Evolutionary conservation across 176 grass and related monocot genomes (phyloP).

Genomic region (Ensete ventricosum): DNA sequence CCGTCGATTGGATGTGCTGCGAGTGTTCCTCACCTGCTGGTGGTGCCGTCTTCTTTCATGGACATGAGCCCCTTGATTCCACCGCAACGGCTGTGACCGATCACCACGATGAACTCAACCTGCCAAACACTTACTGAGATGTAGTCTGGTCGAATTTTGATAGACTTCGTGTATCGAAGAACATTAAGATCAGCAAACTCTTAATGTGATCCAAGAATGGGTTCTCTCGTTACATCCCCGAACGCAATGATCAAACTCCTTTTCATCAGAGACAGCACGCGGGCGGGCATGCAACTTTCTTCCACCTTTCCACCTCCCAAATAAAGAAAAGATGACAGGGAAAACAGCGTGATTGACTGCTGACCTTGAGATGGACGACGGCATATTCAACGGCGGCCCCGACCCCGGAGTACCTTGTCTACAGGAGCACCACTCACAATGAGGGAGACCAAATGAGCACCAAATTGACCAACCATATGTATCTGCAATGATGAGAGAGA

Average conservation of each 20-base stretch:
- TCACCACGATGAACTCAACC: constrained; percentile 19
- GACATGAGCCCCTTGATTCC: constrained; percentile 25
- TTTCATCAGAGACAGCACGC: not conserved
- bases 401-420: constrained; percentile 6
- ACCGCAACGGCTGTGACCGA: constrained; percentile 18
- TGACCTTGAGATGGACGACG: constrained; percentile 9
- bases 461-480: not conserved
- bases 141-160: no score
- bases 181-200: no score
- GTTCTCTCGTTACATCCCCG: no score
- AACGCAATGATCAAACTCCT: no score
- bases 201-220: no score
- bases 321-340: not conserved
- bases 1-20: not conserved
- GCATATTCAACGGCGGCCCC: constrained; percentile 18
- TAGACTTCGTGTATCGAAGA: no score
- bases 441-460: not conserved
- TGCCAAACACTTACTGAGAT: not conserved
- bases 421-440: not conserved
- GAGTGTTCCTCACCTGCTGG: not conserved
- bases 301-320: not conserved
- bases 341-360: no score
- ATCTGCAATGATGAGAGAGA: not conserved
- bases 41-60: constrained; percentile 11
- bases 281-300: not conserved